phyloP scores from a whole-genome alignment of 148 eudicot species.

The Fagopyrum esculentum region DNA sequence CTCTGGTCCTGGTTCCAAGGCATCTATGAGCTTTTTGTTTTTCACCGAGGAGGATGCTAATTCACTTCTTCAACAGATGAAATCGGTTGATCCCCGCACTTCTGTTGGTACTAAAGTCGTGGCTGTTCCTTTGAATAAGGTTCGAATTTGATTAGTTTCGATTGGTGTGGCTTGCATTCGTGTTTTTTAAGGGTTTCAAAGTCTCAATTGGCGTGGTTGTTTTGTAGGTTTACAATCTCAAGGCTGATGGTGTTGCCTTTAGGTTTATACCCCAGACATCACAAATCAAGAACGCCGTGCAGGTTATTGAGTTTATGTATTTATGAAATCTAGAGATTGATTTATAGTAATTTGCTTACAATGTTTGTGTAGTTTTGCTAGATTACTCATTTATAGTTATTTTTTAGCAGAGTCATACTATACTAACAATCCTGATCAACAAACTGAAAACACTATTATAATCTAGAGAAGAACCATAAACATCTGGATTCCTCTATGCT shows the following conservation, averaged over 20 bases:
- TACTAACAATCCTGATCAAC: neutral
- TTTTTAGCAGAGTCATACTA: neutral
- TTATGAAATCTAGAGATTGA: neutral
- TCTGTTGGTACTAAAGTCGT: slow-evolving; percentile 65
- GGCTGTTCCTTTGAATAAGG: slow-evolving; percentile 71
- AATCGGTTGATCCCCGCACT: slow-evolving; percentile 52
- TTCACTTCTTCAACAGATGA: slow-evolving; percentile 62
- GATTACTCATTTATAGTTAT: no score
- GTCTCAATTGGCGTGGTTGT: neutral
- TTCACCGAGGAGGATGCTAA: slow-evolving; percentile 67
- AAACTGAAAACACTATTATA: neutral
- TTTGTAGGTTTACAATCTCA: slow-evolving; percentile 72
- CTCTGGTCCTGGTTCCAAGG: slow-evolving; percentile 38
- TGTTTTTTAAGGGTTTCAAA: neutral
- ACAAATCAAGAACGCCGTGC: slow-evolving; percentile 68
- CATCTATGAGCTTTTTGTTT: slow-evolving; percentile 64
- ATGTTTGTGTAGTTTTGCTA: neutral
- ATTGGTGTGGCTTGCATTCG: neutral
- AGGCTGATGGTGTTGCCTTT: slow-evolving; percentile 81
- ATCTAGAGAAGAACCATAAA: neutral
- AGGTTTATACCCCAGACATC: slow-evolving; percentile 82
- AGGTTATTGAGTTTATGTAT: slow-evolving; percentile 32
- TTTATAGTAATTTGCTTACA: neutral
- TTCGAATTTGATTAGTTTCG: slow-evolving; percentile 4
- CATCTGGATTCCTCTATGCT: neutral